Evolutionary conservation across 139 green algal species (phyloP).

Genomic region (Ettlia oleoabundans): DNA sequence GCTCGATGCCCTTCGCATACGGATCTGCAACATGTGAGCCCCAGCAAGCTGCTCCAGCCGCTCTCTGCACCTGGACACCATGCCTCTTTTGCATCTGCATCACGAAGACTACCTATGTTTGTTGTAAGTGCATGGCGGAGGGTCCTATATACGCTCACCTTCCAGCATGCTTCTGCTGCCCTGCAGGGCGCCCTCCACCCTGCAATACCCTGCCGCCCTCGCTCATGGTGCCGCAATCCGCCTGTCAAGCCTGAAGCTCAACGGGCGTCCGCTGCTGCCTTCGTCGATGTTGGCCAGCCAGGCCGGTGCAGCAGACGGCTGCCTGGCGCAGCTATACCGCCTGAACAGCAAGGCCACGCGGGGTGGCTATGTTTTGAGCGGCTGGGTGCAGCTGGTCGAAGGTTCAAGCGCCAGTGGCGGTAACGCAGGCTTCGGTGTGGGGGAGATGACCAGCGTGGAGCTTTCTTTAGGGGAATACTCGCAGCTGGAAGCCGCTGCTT

Average conservation of each 20-base stretch:
- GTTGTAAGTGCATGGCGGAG: too few species aligned
- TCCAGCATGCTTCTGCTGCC: too few species aligned
- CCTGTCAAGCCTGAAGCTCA: slow-evolving; percentile 11
- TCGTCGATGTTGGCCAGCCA: not conserved
- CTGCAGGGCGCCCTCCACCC: slow-evolving; percentile 4
- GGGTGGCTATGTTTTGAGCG: slow-evolving; percentile 4
- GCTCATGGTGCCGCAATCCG: not conserved
- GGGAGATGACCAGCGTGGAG: slow-evolving; percentile 29
- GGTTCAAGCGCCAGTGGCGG: not conserved
- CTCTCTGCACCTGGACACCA: too few species aligned
- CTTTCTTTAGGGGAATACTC: slow-evolving; percentile 5
- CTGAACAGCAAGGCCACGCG: not conserved
- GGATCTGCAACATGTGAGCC: slow-evolving; percentile 36
- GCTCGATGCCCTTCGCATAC: slow-evolving; percentile 17
- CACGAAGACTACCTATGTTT: too few species aligned
- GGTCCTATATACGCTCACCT: too few species aligned
- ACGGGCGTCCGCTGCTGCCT: slow-evolving; percentile 18
- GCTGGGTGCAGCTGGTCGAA: not conserved
- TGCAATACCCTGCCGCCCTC: slow-evolving; percentile 14
- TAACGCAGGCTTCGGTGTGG: slow-evolving; percentile 17
- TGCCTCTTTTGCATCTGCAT: not conserved
- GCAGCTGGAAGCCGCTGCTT: not conserved
- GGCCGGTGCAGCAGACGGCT: slow-evolving; percentile 1
- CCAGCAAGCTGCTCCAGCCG: not conserved
- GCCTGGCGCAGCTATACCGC: not conserved